Base-by-base conservation (phyloP, 257 asterid genomes). In the Coffea canephora region DNA sequence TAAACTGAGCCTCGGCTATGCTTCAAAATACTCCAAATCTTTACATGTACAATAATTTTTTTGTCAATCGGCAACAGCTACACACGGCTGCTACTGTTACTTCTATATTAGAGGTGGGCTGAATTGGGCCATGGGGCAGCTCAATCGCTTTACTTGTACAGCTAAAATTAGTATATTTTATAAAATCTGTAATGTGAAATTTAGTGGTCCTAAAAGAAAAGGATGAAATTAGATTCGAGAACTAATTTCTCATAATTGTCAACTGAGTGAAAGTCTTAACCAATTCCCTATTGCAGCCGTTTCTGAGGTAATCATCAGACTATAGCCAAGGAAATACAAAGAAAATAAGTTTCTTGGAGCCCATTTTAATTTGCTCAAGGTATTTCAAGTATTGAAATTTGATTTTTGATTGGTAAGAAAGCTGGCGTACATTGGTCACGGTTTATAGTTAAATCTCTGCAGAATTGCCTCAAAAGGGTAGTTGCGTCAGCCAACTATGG, bases 241-340 rank as follows among this genome's bases (percentile, higher is more conserved):
- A 55, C 18, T 18, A 10, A 15, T 27, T 16, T 31, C 75, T 31
- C 65, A 82, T 81, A 6, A 23, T 45, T 34, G 5, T 71, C 65
- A 48, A 79, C 39, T 43, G 50, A 8, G 49, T 43, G 43, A 67
- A 74, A 77, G 72, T 62, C 16, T 72, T 78, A 61, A 55, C 73
- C 76, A 81, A 46, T 25, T 59, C 73, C 49, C 68, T 57, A 43
- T 31, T 0, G 77, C 74, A 16, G 76, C 77, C 36, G 70, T 77
- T 5, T 61, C 81, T 12, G 74, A 69, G 34, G 73, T n/a, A 25
- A 74, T 76, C 81, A 81, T 71, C n/a, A 76, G 67, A n/a, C 39
- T 8, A 75, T 31, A 69, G 76, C 76, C 46, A 76, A 45, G 57
- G 59, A 46, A 55, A 75, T 39, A 46, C 50, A 61, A 34, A 18